Conservation (phyloP, 2,329 filamentous ascomycete genomes). For the Botrytis sinoallii region DNA sequence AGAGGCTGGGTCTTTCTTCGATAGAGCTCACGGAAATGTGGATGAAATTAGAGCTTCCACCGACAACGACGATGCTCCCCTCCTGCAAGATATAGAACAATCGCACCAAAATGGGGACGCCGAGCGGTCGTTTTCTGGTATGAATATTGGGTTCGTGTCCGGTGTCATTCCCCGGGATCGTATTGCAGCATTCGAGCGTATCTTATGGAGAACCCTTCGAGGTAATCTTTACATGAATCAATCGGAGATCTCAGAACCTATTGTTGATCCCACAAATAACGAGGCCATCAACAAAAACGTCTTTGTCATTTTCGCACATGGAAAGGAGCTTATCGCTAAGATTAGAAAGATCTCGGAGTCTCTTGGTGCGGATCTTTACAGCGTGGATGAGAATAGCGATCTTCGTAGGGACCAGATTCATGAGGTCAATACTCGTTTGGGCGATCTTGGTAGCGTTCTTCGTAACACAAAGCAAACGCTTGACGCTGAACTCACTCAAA, state of each 20-base stretch:
- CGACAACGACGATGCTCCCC: slow-evolving; percentile 81
- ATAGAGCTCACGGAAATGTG: slow-evolving; percentile 90
- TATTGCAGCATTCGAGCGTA: slow-evolving; percentile 93
- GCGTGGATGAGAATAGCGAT: slow-evolving; percentile 95
- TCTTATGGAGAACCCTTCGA: slow-evolving; percentile 93
- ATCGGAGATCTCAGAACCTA: slow-evolving; percentile 91
- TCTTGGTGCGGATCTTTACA: slow-evolving; percentile 92
- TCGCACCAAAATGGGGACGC: slow-evolving; percentile 57
- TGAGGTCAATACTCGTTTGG: slow-evolving; percentile 90
- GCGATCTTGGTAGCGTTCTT: slow-evolving; percentile 87
- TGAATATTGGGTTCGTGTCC: slow-evolving; percentile 98
- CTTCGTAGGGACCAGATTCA: slow-evolving; percentile 93
- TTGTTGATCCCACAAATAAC: slow-evolving; percentile 89
- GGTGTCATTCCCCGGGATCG: slow-evolving; percentile 92
- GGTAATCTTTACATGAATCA: slow-evolving; percentile 99
- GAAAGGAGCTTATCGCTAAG: slow-evolving; percentile 97
- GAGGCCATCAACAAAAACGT: slow-evolving; percentile 95
- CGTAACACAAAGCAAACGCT: slow-evolving; percentile 93
- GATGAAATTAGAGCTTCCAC: slow-evolving; percentile 93
- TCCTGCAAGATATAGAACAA: slow-evolving; percentile 90
- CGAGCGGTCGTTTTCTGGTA: slow-evolving; percentile 89
- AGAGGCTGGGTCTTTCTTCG: slow-evolving; percentile 96
- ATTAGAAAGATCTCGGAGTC: slow-evolving; percentile 99
- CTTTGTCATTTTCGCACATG: slow-evolving; percentile 98
- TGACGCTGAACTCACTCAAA: slow-evolving; percentile 88